Evolutionary conservation across 768 basidiomycete species (phyloP), one percentile per base, ranked within the genome.

Genomic region (Leccinum broughii): DNA sequence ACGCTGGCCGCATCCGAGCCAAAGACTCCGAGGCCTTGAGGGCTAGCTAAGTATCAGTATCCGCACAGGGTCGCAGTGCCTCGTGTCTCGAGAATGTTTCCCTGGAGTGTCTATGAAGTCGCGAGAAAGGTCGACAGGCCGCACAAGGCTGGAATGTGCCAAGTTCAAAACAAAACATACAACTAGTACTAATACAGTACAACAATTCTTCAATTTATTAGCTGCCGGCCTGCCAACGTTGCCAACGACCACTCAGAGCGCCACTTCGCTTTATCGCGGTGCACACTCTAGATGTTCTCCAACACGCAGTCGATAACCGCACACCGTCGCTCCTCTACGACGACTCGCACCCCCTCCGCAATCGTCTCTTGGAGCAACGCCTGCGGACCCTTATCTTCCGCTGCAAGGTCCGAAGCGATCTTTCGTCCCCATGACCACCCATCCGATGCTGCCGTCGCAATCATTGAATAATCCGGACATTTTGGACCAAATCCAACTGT

Each of bases 291-390:
- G 46, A 82, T 77, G 6, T 66, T 70, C 34, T 83, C 78, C 44
- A 88, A 58, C 28, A 85, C 73, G 55, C 85, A 86, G 55, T 90
- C 89, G 4, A 90, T 64, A 2, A 90, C 83, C 0, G 87, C 89
- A 67, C 86, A 87, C 30, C 87, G 72, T 51, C 76, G 77, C 62
- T 89, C 86, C 35, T 83, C 75, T 17, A 82, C 46, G 0, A 90
- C 88, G 6, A 84, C 76, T 8, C 74, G 72, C 4, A 89, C 73
- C 0, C 84, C 88, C 59, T 88, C 84, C 26, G 64, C 58, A 56
- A 75, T 80, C 61, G 65, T 74, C 60, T 56, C 67, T 54, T 64
- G 75, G 13, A 83, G 63, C 7, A 66, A 65, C 6, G 60, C 68
- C 34, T 63, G 34, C 22, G 51, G 57, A 9, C 54, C 73, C 57